Conservation (phyloP, 192 early-diverging fungal species). For the Chytriomyces sp. region DNA sequence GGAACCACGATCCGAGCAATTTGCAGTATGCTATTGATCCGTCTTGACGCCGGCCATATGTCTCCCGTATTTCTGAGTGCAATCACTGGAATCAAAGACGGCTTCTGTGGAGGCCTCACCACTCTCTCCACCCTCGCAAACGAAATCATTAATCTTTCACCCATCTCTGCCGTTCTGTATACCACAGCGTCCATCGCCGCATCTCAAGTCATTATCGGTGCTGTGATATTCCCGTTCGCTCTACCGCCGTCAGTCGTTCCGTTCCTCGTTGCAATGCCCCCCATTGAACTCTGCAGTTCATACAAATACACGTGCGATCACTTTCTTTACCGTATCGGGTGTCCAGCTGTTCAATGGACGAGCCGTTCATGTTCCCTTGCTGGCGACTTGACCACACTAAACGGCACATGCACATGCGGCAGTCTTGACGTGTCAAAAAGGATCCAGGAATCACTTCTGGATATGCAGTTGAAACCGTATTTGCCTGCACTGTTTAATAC, state of each 20-base stretch:
- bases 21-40: conserved; percentile 4
- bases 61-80: neutral
- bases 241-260: neutral
- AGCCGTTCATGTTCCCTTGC: neutral
- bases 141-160: conserved; percentile 5
- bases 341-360: neutral
- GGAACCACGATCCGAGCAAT: conserved; percentile 14
- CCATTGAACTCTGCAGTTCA: neutral
- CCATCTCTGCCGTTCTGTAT: neutral
- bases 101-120: conserved; percentile 9
- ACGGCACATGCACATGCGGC: neutral
- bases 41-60: neutral
- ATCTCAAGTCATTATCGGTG: neutral
- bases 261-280: neutral
- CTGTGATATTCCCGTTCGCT: conserved; percentile 3
- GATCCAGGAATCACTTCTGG: neutral
- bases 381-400: conserved; percentile 8
- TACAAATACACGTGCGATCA: neutral
- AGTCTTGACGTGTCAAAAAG: neutral
- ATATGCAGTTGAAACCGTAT: conserved; percentile 5
- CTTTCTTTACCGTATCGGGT: conserved; percentile 9
- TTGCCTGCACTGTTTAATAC: neutral
- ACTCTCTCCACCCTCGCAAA: conserved; percentile 30
- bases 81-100: neutral
- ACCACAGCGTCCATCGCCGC: neutral